Evolutionary conservation across 164 flowering plant genomes (phyloP), one percentile per base, ranked within the genome.

Genomic region (Nymphaea thermarum): DNA sequence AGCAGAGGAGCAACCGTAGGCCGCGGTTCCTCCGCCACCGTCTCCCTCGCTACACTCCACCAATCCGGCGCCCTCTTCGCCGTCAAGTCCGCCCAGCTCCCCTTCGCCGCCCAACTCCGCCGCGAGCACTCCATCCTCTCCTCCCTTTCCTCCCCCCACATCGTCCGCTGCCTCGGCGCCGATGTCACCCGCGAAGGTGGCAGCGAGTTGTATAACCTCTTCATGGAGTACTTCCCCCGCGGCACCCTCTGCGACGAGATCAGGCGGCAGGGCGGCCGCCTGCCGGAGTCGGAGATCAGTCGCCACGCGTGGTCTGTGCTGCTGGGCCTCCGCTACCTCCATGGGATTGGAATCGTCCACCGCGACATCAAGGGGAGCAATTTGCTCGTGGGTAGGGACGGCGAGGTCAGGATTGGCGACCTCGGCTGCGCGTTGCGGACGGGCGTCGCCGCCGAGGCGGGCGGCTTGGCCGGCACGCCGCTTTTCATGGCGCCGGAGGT

Each of bases 341-440:
- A 90, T 68, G 75, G 67, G 4, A 78, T 67, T 2, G 92, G 92
- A 3, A 87, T 78, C 59, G 93, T 85, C 65, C 97, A 93, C 74
- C 82, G 92, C 68, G 98, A 93, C 42, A 64, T 93, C 10, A 93
- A 93, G 82, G 81, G 76, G 11, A 82, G 82, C 44, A 93, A 93
- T 70, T 70, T 93, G n/a, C 77, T 87, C 12, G 60, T 71, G 66
- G 82, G 74, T 57, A 74, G 60, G 4, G 25, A 18, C 65, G 36
- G 17, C n/a, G 77, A 70, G 0, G 77, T 78, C 0, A 93, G 86
- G 73, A 82, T 93, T 43, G 89, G 86, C 2, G 98, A 93, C 73
- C 91, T 94, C 63, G 97, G 98, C 45, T 68, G 87, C 42, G 86
- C 97, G 10, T 86, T 81, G 76, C 71, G 65, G 68, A 72, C 51